These are phyloP conservation scores for Arxiozyma telluris DNA, from an alignment of 1,139 yeast genomes.

Conservation along the genomic window DNA sequence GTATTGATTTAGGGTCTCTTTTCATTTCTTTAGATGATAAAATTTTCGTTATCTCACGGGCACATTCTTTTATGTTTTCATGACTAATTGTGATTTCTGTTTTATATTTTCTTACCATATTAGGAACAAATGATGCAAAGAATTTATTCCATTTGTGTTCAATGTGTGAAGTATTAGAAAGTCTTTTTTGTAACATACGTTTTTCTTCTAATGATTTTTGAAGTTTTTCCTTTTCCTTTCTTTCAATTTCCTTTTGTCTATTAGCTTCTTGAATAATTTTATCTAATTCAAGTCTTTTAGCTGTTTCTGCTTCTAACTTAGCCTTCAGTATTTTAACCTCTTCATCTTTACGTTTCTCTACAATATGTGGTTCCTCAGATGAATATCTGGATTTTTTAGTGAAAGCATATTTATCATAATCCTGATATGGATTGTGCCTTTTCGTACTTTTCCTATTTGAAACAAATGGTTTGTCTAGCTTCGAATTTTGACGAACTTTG, in stretches of 20 bases:
- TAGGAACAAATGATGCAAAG: conserved; percentile 75
- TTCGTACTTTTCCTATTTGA: conserved; percentile 3
- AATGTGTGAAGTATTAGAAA: conserved; percentile 13
- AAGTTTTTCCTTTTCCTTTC: conserved; percentile 16
- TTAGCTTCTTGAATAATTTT: conserved; percentile 38
- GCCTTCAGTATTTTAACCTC: conserved; percentile 24
- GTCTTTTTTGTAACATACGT: conserved; percentile 15
- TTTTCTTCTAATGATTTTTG: conserved; percentile 19
- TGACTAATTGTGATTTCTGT: conserved; percentile 47
- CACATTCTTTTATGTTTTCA: conserved; percentile 66
- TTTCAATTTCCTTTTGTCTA: conserved; percentile 26
- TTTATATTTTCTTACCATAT: conserved; percentile 59
- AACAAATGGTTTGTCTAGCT: conserved; percentile 1
- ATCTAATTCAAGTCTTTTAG: conserved; percentile 25
- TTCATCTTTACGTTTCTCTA: conserved; percentile 24
- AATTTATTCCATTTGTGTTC: conserved; percentile 49
- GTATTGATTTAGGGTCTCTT: conserved; percentile 32
- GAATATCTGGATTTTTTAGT: not conserved
- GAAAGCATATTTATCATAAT: conserved; percentile 11
- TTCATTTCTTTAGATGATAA: conserved; percentile 59
- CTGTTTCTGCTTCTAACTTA: conserved; percentile 21
- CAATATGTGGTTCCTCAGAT: conserved; percentile 4
- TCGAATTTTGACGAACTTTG: not conserved
- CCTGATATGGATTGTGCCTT: not conserved
- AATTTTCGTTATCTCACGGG: conserved; percentile 62